Evolutionary conservation across 345 rosid genomes (phyloP), one percentile per base, ranked within the genome.

Genomic region (Cardiospermum halicacabum): DNA sequence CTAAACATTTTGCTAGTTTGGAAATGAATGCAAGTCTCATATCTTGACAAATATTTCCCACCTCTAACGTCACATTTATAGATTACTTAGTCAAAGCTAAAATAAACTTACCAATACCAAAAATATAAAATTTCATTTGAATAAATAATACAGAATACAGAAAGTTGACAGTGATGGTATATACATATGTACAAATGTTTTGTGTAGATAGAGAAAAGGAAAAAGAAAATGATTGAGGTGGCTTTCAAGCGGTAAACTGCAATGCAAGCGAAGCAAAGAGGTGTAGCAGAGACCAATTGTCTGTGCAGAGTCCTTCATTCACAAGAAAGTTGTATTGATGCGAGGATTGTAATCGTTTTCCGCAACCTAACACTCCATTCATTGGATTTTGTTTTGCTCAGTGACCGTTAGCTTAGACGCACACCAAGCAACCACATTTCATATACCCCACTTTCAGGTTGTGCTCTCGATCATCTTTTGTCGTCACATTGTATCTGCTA

Each of bases 191-290:
- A n/a, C n/a, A n/a, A n/a, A 10, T 7, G 5, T 32, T 1, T 31
- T 7, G 9, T 18, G 24, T 8, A 16, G 21, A 47, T 10, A 22
- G 2, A 36, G 47, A 22, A 19, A 11, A 21, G 16, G 45, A 22
- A 13, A 31, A 13, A 28, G 25, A 16, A 15, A 48, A 21, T 58
- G 9, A 34, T 34, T 58, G 67, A 28, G 69, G 24, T 64, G 68
- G 56, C 65, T 71, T 65, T 68, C 58, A 48, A 68, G 70, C 25
- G 78, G 80, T 76, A 56, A 77, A 81, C 86, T 73, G 81, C 75
- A 83, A 80, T 83, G 61, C 69, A 86, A 86, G 88, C 82, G 83
- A 76, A 49, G n/a, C n/a, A n/a, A n/a, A n/a, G n/a, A n/a, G n/a
- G 70, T 53, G 45, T 53, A 39, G 62, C 30, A 49, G 22, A 40